phyloP scores from a whole-genome alignment of 345 rosid species.

The Eucalyptus marginata region DNA sequence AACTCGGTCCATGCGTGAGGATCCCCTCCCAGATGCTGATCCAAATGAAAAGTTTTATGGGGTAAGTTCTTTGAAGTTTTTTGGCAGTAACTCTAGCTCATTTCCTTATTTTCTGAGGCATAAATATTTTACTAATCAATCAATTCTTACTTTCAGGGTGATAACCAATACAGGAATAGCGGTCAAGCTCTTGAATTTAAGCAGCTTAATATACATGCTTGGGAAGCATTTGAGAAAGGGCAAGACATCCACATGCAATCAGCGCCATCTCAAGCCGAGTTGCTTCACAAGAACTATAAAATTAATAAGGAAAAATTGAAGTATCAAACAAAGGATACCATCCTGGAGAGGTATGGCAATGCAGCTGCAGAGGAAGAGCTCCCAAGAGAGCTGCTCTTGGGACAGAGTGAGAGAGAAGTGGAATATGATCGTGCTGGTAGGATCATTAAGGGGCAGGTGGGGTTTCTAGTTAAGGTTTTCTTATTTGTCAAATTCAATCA shows the following conservation, averaged over 20 bases:
- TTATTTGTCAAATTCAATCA: neutral
- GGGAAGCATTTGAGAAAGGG: slow-evolving; percentile 70
- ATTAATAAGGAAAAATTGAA: slow-evolving; percentile 42
- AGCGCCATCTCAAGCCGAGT: slow-evolving; percentile 75
- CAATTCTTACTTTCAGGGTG: slow-evolving; percentile 28
- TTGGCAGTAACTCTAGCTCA: neutral
- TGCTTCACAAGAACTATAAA: slow-evolving; percentile 41
- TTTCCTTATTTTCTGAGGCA: neutral
- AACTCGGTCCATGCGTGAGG: slow-evolving; percentile 75
- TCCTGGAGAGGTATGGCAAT: slow-evolving; percentile 54
- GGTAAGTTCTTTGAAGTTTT: slow-evolving; percentile 9
- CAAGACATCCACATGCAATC: slow-evolving; percentile 71
- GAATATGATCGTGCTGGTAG: slow-evolving; percentile 78
- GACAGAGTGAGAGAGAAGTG: slow-evolving; percentile 67
- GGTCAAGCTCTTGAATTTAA: slow-evolving; percentile 76
- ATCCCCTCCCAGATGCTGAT: slow-evolving; percentile 80
- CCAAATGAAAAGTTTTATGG: slow-evolving; percentile 67
- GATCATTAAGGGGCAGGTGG: slow-evolving; percentile 58
- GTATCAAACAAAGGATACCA: slow-evolving; percentile 38
- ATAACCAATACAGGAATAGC: slow-evolving; percentile 49
- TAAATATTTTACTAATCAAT: neutral
- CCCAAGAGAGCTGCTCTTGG: slow-evolving; percentile 58
- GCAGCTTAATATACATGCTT: slow-evolving; percentile 46
- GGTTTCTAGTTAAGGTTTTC: neutral
- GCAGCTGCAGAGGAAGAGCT: slow-evolving; percentile 49